These are phyloP conservation scores for Aureobasidium sp. DNA, from an alignment of 2,329 filamentous ascomycete species.

Conservation along the genomic window DNA sequence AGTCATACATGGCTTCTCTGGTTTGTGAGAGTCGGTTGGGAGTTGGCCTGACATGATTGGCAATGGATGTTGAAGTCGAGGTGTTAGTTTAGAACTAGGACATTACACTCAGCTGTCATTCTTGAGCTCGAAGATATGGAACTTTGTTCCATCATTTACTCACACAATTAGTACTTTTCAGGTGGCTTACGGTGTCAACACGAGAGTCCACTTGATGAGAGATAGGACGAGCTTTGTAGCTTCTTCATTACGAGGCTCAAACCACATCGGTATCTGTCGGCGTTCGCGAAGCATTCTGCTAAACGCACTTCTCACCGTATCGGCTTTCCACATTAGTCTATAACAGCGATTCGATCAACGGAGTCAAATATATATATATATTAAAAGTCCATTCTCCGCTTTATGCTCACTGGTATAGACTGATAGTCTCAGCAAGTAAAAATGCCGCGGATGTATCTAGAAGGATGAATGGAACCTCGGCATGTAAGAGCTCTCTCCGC, in stretches of 20 bases:
- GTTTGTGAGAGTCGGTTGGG: neutral
- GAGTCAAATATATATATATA: neutral
- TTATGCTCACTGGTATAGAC: neutral
- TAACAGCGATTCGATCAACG: neutral
- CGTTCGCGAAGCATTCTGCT: neutral
- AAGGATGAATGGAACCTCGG: constrained; percentile 8
- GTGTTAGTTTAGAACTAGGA: neutral
- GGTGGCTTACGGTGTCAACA: neutral
- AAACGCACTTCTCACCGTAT: neutral
- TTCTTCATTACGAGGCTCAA: neutral
- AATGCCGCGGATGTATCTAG: neutral
- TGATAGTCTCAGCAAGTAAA: neutral
- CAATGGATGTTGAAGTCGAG: neutral
- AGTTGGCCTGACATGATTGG: neutral
- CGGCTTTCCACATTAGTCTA: neutral
- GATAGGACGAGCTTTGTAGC: neutral
- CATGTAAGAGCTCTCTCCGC: constrained; percentile 8
- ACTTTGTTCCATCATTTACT: neutral
- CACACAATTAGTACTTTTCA: neutral
- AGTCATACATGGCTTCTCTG: neutral
- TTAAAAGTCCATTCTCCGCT: neutral
- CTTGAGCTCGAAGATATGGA: too few species aligned
- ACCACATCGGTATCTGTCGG: neutral
- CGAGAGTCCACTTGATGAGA: too few species aligned
- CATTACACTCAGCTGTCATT: neutral